phyloP scores from a whole-genome alignment of 345 rosid genomes.

The Eucalyptus leucophloia region DNA sequence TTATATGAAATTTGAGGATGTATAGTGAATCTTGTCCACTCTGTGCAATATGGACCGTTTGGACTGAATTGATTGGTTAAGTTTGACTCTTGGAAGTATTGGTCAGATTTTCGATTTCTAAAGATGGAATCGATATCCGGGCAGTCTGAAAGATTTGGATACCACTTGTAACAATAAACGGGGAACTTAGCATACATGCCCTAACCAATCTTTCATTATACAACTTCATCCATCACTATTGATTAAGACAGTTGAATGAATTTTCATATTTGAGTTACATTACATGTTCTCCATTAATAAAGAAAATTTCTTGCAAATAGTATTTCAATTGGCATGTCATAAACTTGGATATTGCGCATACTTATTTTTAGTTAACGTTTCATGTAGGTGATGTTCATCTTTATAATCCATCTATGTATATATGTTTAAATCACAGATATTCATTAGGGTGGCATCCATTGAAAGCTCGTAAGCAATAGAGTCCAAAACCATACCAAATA shows the following conservation, averaged over 20 bases:
- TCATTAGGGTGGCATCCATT: no score
- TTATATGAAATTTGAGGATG: not conserved
- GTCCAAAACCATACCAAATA: no score
- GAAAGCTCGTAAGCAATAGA: no score
- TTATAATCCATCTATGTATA: no score
- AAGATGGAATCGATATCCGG: no score
- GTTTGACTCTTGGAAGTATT: no score
- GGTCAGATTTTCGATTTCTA: accelerated
- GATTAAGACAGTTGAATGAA: accelerated
- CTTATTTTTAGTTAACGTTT: no score
- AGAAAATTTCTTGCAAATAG: no score
- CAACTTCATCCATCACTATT: not conserved
- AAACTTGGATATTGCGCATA: not conserved
- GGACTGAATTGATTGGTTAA: accelerated
- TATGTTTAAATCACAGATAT: no score
- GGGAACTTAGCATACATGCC: not conserved
- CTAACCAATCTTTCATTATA: not conserved
- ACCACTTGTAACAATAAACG: not conserved
- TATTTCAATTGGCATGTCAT: not conserved
- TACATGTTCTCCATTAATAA: no score
- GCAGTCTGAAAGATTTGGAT: accelerated
- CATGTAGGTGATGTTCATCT: not conserved
- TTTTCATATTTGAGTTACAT: not conserved
- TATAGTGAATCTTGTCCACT: not conserved
- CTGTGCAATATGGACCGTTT: accelerated